Base-by-base conservation (phyloP, 768 basidiomycete genomes). In the Mycena vitilis region DNA sequence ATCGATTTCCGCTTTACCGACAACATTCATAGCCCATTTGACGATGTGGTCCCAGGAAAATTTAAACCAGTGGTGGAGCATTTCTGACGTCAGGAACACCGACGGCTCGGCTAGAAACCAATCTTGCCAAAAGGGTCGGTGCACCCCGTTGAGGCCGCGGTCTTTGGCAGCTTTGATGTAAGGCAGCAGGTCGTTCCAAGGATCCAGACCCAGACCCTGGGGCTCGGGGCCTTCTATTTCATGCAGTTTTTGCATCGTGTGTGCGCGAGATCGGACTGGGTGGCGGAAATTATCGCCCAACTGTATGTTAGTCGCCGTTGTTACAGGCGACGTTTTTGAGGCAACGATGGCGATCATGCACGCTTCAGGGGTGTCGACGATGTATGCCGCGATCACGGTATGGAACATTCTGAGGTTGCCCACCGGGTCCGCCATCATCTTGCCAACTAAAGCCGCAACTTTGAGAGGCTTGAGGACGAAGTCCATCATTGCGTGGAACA, bases 341-440 rank as follows among this genome's bases (percentile, higher is more conserved):
- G 53, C 18, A 7, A 73, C 66, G 11, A 66, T 37, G 5, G 73
- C 64, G 4, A 75, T 18, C 57, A 73, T 37, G 2, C 22, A 20
- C 1, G 71, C 61, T 63, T 78, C 74, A 0, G 73, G 75, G 1
- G 62, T 74, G 23, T 76, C 74, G 0, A 66, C 59, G 23, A 76
- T 74, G 44, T 70, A 72, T 1, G 54, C 44, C 11, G 45, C 68
- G 9, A 78, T 48, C 0, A 72, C 71, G 0, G 71, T 75, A 52
- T 63, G 75, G 40, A 30, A 30, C 2, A 30, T 30, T 30, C 76
- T 75, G 23, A 64, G 69, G 5, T 58, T 48, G 9, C 73, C 75
- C 2, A 37, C 18, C 15, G 74, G 73, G 37, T 76, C 68, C 5
- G 55, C 40, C 68, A 76, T 71, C 73, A 72, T 71, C 13, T 66